Conservation (phyloP, 495 filamentous ascomycete genomes). For the Daldinia concentrica region DNA sequence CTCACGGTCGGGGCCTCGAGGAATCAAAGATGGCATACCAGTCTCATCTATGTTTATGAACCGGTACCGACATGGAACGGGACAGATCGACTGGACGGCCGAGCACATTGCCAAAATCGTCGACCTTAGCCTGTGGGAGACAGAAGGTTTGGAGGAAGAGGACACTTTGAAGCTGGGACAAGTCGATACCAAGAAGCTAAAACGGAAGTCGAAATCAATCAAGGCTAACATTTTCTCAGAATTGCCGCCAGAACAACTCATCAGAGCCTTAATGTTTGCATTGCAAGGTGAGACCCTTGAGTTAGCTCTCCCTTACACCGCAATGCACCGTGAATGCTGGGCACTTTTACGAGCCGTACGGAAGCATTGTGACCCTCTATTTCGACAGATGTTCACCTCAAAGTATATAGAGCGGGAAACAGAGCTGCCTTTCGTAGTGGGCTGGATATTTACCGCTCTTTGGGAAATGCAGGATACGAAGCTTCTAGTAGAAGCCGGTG, state of each 20-base stretch:
- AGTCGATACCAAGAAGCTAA: constrained; percentile 16
- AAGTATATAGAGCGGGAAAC: constrained; percentile 50
- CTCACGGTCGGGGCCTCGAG: constrained; percentile 44
- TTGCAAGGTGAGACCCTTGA: constrained; percentile 46
- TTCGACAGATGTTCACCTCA: constrained; percentile 45
- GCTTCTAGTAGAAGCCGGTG: neutral
- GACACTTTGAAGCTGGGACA: constrained; percentile 22
- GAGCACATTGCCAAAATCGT: constrained; percentile 44
- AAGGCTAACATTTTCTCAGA: constrained; percentile 12
- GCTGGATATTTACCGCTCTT: constrained; percentile 17
- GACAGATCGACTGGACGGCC: constrained; percentile 41
- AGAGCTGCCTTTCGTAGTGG: constrained; percentile 53
- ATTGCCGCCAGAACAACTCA: constrained; percentile 26
- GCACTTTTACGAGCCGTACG: constrained; percentile 46
- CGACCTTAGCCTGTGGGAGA: constrained; percentile 37
- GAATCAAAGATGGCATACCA: constrained; percentile 37
- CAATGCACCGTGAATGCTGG: constrained; percentile 53
- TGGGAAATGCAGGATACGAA: neutral
- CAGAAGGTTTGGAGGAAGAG: constrained; percentile 27
- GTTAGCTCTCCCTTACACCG: constrained; percentile 49
- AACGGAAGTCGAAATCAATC: constrained; percentile 19
- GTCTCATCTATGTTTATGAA: constrained; percentile 47
- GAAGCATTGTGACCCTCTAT: constrained; percentile 38
- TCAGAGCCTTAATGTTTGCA: constrained; percentile 26
- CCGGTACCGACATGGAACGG: constrained; percentile 39